Evolutionary conservation across 1,284 basidiomycete genomes (phyloP).

Genomic region (Gomphus sp.): DNA sequence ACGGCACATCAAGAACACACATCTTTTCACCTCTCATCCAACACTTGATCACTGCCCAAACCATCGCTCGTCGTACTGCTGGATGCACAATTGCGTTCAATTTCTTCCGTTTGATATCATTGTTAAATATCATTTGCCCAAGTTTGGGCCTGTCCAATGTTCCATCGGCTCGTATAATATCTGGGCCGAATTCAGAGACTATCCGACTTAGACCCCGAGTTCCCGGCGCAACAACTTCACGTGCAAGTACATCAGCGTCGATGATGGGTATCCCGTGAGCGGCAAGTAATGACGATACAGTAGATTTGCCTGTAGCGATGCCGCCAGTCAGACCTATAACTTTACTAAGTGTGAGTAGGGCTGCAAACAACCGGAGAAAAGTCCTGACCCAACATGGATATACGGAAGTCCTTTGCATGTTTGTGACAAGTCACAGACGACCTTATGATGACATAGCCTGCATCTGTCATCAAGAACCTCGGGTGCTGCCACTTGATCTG

Average conservation of each 20-base stretch:
- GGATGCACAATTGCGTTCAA: conserved; percentile 89
- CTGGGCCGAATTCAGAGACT: conserved; percentile 60
- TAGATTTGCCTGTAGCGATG: conserved; percentile 94
- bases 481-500: no score
- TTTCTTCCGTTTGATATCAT: conserved; percentile 60
- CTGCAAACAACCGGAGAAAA: neutral
- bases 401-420: no score
- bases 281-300: conserved; percentile 72
- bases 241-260: conserved; percentile 89
- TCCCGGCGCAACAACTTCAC: conserved; percentile 82
- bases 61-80: conserved; percentile 72
- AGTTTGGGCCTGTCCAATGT: conserved; percentile 77
- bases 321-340: conserved; percentile 95
- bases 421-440: no score
- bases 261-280: conserved; percentile 68
- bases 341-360: conserved; percentile 22
- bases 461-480: no score
- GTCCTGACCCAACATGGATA: neutral
- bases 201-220: conserved; percentile 67
- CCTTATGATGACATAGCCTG: no score
- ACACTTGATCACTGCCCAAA: conserved; percentile 53
- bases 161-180: conserved; percentile 62
- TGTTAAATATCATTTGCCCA: conserved; percentile 79
- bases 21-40: conserved; percentile 77
- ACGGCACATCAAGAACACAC: conserved; percentile 88